Percentiles rank a stretch among this genome's conserved stretches.
These are phyloP conservation scores for Bathelium albidoporum DNA, from an alignment of 495 filamentous ascomycete species.

Conservation along the genomic window DNA sequence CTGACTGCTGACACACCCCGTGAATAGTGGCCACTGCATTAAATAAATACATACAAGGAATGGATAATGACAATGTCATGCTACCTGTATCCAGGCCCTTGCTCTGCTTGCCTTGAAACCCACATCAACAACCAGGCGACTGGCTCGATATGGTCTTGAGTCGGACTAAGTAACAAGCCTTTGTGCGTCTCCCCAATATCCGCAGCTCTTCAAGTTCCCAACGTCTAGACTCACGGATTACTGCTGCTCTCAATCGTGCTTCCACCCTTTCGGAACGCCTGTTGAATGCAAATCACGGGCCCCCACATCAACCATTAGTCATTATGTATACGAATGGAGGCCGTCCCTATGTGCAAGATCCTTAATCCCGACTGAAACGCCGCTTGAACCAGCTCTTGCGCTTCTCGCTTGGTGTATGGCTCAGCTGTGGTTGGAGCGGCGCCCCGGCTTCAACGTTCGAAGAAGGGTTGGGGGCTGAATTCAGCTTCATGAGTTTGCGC, in stretches of 20 bases:
- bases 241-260: not conserved
- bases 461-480: slow-evolving; percentile 3
- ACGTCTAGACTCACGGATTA: not conserved
- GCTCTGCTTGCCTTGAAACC: not conserved
- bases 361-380: slow-evolving; percentile 52
- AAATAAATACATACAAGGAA: slow-evolving; percentile 3
- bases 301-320: not conserved
- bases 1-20: not conserved
- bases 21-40: not conserved
- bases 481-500: slow-evolving; percentile 27
- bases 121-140: not conserved
- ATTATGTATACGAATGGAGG: slow-evolving; percentile 1
- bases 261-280: not conserved
- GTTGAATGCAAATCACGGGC: not conserved
- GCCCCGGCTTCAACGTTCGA: slow-evolving; percentile 4
- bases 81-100: not conserved
- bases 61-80: not conserved
- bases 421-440: slow-evolving; percentile 20
- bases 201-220: not conserved
- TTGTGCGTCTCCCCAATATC: not conserved
- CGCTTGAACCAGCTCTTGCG: slow-evolving; percentile 81
- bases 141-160: too few species aligned
- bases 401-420: slow-evolving; percentile 45
- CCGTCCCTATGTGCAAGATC: not conserved
- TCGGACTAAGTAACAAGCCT: too few species aligned